Base-by-base conservation (phyloP, 2,329 filamentous ascomycete genomes). In the Aschersonia sp. region DNA sequence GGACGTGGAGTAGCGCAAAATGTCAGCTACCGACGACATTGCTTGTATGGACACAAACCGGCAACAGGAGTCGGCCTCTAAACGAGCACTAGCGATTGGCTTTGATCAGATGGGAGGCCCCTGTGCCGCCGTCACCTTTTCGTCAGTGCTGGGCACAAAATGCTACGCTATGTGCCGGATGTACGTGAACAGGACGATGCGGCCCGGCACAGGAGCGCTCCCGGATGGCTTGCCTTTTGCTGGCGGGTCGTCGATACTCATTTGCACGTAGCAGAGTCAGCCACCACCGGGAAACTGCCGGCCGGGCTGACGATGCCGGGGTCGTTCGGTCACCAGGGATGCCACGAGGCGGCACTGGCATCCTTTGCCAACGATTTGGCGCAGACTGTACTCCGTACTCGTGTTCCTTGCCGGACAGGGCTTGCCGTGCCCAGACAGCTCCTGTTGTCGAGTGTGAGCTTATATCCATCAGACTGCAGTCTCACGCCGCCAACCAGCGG, bases 131-230 rank as follows among this genome's bases (percentile, higher is more conserved):
- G 35, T 47, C 30, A 31, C 29, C 12, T n/a, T 38, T 9, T 42
- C 32, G 29, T 40, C 28, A 20, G 31, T 43, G 31, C n/a, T 30
- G 43, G 40, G n/a, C 28, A 41, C 32, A 31, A 38, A 31, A 50
- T 48, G 49, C 41, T 40, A 50, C 49, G 38, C 44, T 40, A 46
- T 50, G 40, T 50, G 49, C 49, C 49, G 46, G 29, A 40, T 43
- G 40, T 44, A 50, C 43, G 41, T 50, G 43, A 31, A 44, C 40
- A 48, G 35, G 43, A 9, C 45, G 48, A 50, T 50, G 46, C 48
- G 48, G 48, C 44, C 46, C 48, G 48, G 48, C 45, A 50, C 38
- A 46, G n/a, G 9, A 43, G 12, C 43, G 31, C 38, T 47, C 35
- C 48, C 48, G 48, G 43, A 40, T 47, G 46, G 46, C 46, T 44